phyloP scores from a whole-genome alignment of 1,284 basidiomycete genomes.

The Testicularia cyperi region DNA sequence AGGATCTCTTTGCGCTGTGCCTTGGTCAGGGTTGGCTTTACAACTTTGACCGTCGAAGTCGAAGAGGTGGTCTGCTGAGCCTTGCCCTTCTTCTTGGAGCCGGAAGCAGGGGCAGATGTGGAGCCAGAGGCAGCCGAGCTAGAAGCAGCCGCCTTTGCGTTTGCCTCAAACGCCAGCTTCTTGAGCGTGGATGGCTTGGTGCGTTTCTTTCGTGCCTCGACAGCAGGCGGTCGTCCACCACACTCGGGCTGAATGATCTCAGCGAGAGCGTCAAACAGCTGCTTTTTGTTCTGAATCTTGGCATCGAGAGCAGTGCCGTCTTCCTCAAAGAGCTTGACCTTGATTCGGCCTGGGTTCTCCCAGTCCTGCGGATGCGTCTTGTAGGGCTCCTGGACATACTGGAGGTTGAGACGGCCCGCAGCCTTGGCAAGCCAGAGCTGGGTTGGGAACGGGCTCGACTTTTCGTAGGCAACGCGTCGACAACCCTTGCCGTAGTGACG shows the following conservation, averaged over 20 bases:
- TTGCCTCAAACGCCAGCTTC: slow-evolving; percentile 29
- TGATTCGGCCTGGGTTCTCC: slow-evolving; percentile 80
- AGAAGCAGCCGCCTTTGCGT: slow-evolving; percentile 16
- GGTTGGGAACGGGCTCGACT: slow-evolving; percentile 89
- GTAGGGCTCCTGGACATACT: slow-evolving; percentile 76
- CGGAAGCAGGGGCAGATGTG: slow-evolving; percentile 3
- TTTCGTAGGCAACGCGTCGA: slow-evolving; percentile 75
- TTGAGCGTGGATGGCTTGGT: slow-evolving; percentile 25
- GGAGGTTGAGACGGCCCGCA: slow-evolving; percentile 73
- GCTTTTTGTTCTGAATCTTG: slow-evolving; percentile 72
- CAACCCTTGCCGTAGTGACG: slow-evolving; percentile 78
- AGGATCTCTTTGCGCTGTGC: slow-evolving; percentile 21
- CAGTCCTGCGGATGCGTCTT: slow-evolving; percentile 92
- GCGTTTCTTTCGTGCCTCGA: slow-evolving; percentile 33
- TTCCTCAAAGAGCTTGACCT: slow-evolving; percentile 79
- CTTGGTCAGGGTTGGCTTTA: slow-evolving; percentile 25
- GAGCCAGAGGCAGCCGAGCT: slow-evolving; percentile 7
- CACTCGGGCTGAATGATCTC: slow-evolving; percentile 41
- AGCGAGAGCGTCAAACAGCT: slow-evolving; percentile 64
- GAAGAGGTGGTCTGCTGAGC: slow-evolving; percentile 3
- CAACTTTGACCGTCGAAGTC: slow-evolving; percentile 4
- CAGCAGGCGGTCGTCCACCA: slow-evolving; percentile 49
- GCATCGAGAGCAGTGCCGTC: slow-evolving; percentile 74
- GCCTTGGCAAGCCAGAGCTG: slow-evolving; percentile 88
- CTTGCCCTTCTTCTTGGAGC: slow-evolving; percentile 21